Conservation (phyloP, 2,329 filamentous ascomycete genomes). For the Epichloe baconii region DNA sequence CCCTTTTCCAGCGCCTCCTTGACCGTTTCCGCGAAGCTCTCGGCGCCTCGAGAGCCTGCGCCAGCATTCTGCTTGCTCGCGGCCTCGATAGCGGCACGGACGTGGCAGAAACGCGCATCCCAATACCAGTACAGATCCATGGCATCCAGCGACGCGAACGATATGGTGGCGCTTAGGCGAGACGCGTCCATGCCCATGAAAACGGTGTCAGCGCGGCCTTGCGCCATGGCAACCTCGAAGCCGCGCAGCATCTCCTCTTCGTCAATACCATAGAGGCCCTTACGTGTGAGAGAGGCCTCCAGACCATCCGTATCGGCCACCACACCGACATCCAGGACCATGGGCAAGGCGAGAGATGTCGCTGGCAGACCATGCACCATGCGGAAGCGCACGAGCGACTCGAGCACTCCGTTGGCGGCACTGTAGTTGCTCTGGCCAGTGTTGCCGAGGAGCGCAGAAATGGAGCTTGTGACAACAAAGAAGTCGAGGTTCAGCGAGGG, state of each 20-base stretch:
- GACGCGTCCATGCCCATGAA: neutral
- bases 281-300: neutral
- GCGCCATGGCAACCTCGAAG: neutral
- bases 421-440: neutral
- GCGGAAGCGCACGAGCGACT: neutral
- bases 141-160: neutral
- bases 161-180: neutral
- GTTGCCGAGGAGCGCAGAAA: neutral
- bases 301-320: constrained; percentile 9
- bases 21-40: neutral
- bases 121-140: neutral
- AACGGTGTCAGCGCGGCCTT: neutral
- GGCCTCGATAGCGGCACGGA: neutral
- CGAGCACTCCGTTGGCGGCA: neutral
- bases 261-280: neutral
- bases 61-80: neutral
- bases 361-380: neutral
- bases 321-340: constrained; percentile 10
- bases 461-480: neutral
- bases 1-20: neutral
- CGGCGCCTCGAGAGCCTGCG: too few relatives aligned
- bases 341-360: constrained; percentile 7
- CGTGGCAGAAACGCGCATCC: neutral
- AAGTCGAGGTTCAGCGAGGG: neutral
- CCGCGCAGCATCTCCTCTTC: neutral